Evolutionary conservation across 2,329 filamentous ascomycete species (phyloP), one percentile per base, ranked within the genome.

Genomic region (Coniochaeta sp.): DNA sequence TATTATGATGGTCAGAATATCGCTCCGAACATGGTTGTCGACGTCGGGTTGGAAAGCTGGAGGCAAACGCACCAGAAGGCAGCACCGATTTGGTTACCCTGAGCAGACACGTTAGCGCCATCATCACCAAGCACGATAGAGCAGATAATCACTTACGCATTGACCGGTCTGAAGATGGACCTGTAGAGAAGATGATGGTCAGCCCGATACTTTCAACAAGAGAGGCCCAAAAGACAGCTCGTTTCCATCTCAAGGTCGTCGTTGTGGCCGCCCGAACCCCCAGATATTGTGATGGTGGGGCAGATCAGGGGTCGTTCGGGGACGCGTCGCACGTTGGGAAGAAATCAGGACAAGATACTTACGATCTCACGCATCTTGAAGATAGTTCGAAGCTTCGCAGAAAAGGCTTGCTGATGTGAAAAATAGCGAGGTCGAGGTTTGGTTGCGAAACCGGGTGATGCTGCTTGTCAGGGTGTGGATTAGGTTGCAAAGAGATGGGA

Each of bases 81-180:
- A 82, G 94, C 94, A 92, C 94, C 94, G 66, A 97, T 96, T 89
- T 99, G 94, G 88, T 99, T 99, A 85, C 94, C 94, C 92, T 96
- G 67, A 64, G 56, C 65, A 60, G 55, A 42, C 58, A 55, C 53
- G 67, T 78, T 64, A 76, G 71, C 62, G 55, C 53, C 58, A 35
- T 54, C 56, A 56, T 45, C 47, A 30, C 45, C 10, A 50, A 51
- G 47, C 48, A 47, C 26, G 50, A 40, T 30, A 46, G 47, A 30
- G 48, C 30, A 31, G 27, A 24, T 24, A 16, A 35, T n/a, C n/a
- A 79, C 77, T 77, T 77, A 96, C 92, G 82, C 94, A 97, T 86
- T 99, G 94, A 76, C 94, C 94, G 83, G 94, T 99, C 82, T 99
- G 94, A 67, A 99, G 91, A 79, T 99, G 94, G 78, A 97, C 92